A percentile compares a stretch with the other conserved stretches of the same genome.
Conservation (phyloP, 129 eudicot species). For the Pseudognaphalium luteoalbum region DNA sequence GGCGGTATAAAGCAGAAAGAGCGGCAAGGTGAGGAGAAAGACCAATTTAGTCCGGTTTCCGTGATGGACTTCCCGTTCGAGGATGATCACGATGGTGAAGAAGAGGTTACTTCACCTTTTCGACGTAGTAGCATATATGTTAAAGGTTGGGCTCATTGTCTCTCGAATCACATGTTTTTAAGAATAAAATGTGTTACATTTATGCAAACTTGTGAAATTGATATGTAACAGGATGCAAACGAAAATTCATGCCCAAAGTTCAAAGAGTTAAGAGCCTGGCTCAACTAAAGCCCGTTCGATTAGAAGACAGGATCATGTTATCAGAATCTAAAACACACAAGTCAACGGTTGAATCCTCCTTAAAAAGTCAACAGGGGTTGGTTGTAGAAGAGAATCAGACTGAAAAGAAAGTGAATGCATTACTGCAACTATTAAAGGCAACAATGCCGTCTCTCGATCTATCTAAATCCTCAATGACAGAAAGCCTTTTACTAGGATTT, state of each 20-base stretch:
- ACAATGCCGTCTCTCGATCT: slow-evolving; percentile 33
- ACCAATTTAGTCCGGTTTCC: slow-evolving; percentile 77
- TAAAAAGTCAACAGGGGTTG: slow-evolving; percentile 1
- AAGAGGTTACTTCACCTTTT: slow-evolving; percentile 45
- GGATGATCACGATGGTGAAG: slow-evolving; percentile 40
- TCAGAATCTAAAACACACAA: slow-evolving; percentile 23
- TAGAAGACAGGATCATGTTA: slow-evolving; percentile 50
- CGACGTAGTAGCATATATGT: slow-evolving; percentile 3
- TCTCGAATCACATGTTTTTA: neutral
- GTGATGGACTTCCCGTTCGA: slow-evolving; percentile 66
- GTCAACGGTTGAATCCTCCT: slow-evolving; percentile 27
- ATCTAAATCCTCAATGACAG: slow-evolving; percentile 34
- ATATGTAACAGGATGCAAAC: slow-evolving; percentile 40
- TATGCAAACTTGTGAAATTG: neutral
- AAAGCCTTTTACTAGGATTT: slow-evolving; percentile 53
- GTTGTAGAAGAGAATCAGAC: slow-evolving; percentile 27
- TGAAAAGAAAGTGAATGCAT: slow-evolving; percentile 36
- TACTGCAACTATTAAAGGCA: slow-evolving; percentile 51
- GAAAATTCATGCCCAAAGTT: slow-evolving; percentile 49
- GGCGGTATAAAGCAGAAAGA: slow-evolving; percentile 25
- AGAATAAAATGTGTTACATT: neutral
- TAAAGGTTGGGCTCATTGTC: slow-evolving; percentile 23
- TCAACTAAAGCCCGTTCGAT: slow-evolving; percentile 55
- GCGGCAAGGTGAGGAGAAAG: slow-evolving; percentile 45
- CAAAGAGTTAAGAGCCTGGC: slow-evolving; percentile 41